Evolutionary conservation across 2,329 filamentous ascomycete genomes (phyloP).

Genomic region (Nectriaceae sp.): DNA sequence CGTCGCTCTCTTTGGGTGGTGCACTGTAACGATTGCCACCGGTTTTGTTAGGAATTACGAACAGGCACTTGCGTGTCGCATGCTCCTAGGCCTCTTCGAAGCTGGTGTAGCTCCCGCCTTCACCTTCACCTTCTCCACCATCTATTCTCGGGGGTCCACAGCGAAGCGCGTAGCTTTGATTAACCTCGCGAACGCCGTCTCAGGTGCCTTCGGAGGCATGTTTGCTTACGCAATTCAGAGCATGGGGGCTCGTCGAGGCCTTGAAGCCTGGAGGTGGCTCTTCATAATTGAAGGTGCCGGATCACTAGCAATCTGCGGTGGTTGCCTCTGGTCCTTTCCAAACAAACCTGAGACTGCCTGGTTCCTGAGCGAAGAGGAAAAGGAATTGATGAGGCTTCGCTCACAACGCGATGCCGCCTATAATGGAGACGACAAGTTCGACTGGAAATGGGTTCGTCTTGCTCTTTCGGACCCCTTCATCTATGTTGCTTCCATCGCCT

Average conservation of each 20-base stretch:
- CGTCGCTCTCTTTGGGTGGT: slow-evolving; percentile 35
- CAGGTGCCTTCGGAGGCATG: slow-evolving; percentile 33
- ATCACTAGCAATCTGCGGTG: slow-evolving; percentile 31
- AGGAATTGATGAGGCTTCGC: slow-evolving; percentile 26
- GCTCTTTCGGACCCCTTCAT: slow-evolving; percentile 29
- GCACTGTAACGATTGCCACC: slow-evolving; percentile 32
- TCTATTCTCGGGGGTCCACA: slow-evolving; percentile 35
- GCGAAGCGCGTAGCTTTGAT: slow-evolving; percentile 34
- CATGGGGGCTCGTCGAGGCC: slow-evolving; percentile 45
- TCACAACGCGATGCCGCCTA: slow-evolving; percentile 28
- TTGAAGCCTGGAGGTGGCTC: slow-evolving; percentile 53
- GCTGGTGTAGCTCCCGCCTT: slow-evolving; percentile 37
- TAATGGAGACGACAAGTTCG: slow-evolving; percentile 19
- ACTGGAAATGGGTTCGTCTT: slow-evolving; percentile 23
- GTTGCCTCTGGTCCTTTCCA: slow-evolving; percentile 43
- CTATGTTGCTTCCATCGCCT: slow-evolving; percentile 32
- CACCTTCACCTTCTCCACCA: slow-evolving; percentile 35
- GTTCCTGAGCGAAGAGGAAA: slow-evolving; percentile 46
- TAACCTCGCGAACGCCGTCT: slow-evolving; percentile 33
- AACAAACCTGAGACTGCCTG: slow-evolving; percentile 46
- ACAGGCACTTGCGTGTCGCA: slow-evolving; percentile 28
- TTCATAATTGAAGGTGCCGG: slow-evolving; percentile 48
- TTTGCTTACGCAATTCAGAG: slow-evolving; percentile 36
- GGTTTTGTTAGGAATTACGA: slow-evolving; percentile 32
- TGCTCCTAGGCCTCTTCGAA: slow-evolving; percentile 37